Percentiles rank a stretch among this genome's conserved stretches.
These are phyloP conservation scores for Pseudocercospora eumusae DNA, from an alignment of 2,329 filamentous ascomycete species.

Conservation along the genomic window DNA sequence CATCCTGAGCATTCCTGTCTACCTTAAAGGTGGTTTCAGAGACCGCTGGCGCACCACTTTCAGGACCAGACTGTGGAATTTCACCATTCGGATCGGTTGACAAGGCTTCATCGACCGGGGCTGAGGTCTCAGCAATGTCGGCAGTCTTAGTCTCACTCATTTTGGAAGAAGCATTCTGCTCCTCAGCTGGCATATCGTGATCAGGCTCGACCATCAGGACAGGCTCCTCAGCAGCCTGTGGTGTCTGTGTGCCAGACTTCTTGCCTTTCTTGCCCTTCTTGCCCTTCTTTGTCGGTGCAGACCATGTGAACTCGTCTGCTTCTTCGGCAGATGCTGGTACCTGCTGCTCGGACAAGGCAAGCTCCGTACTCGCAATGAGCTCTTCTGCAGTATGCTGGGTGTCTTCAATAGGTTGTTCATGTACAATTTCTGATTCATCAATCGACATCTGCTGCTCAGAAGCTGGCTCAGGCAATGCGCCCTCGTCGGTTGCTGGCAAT, in stretches of 20 bases:
- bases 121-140: background rate
- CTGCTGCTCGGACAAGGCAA: too few relatives aligned
- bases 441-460: background rate
- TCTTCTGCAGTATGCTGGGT: background rate
- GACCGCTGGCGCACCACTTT: background rate
- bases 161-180: conserved; percentile 11
- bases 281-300: conserved; percentile 15
- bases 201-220: background rate
- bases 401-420: background rate
- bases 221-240: background rate
- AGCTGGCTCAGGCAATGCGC: too few relatives aligned
- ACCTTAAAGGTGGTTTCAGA: background rate
- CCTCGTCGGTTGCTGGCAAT: too few relatives aligned
- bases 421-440: background rate
- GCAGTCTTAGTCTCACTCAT: conserved; percentile 9
- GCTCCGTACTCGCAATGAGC: background rate
- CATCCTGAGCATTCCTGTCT: conserved; percentile 4
- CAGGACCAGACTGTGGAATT: background rate
- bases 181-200: background rate
- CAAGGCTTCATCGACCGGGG: background rate
- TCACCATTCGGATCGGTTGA: background rate
- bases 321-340: background rate
- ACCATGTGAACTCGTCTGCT: background rate
- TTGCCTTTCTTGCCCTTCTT: conserved; percentile 22
- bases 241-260: conserved; percentile 6